Conservation (phyloP, 2,329 filamentous ascomycete genomes). For the Karstenula rhodostoma region DNA sequence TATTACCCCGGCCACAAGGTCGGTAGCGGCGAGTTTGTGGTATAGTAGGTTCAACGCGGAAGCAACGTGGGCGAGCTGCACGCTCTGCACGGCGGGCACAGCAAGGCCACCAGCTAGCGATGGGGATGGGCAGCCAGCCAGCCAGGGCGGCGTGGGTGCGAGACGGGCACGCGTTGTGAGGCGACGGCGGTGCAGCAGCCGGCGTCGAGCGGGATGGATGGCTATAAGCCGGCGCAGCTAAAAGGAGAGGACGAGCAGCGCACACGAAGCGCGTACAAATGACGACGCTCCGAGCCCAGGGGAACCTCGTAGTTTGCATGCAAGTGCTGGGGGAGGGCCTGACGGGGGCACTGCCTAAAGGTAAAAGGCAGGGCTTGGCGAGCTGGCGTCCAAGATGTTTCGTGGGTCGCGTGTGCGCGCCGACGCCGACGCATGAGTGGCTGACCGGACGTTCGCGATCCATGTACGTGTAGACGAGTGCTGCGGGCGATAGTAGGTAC, state of each 20-base stretch:
- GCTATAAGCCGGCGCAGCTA: conserved; percentile 9
- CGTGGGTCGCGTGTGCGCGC: conserved; percentile 7
- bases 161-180: conserved; percentile 9
- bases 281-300: conserved; percentile 7
- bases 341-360: conserved; percentile 9
- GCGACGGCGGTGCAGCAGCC: not conserved
- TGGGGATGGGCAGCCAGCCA: conserved; percentile 18
- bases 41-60: conserved; percentile 40
- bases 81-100: too few species aligned
- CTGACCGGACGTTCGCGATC: not conserved
- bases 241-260: conserved; percentile 10
- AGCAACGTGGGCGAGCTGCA: conserved; percentile 24
- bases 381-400: conserved; percentile 10
- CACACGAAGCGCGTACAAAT: not conserved
- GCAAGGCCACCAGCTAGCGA: too few species aligned
- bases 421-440: not conserved
- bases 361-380: conserved; percentile 8
- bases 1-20: conserved; percentile 35
- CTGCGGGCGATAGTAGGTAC: too few species aligned
- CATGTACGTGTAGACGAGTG: not conserved
- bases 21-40: conserved; percentile 41
- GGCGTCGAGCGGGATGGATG: not conserved
- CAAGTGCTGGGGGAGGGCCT: conserved; percentile 7
- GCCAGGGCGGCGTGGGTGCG: conserved; percentile 6
- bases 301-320: conserved; percentile 8